Conservation (phyloP, 2,329 filamentous ascomycete genomes). For the Ophiostoma sp. region DNA sequence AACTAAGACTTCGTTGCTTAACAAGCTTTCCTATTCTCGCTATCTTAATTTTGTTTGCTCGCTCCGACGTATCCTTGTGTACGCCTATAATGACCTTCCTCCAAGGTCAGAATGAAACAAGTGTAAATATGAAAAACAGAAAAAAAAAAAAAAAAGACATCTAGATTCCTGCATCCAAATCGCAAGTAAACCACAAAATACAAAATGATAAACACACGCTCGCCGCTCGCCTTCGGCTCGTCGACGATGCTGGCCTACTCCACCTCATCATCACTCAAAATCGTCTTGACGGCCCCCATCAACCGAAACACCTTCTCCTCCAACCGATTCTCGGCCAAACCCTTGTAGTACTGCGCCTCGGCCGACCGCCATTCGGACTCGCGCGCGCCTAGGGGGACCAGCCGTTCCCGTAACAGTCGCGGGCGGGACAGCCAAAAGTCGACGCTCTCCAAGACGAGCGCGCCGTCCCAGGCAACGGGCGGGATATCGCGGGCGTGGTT, state of each 20-base stretch:
- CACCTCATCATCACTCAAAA: conserved; percentile 51
- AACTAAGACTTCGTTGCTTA: background rate
- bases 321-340: conserved; percentile 60
- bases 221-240: no score
- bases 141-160: background rate
- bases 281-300: conserved; percentile 60
- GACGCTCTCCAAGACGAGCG: conserved; percentile 73
- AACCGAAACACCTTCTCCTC: conserved; percentile 75
- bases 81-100: background rate
- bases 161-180: conserved; percentile 9
- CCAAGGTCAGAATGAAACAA: background rate
- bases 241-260: background rate
- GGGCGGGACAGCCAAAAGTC: conserved; percentile 76
- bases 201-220: background rate
- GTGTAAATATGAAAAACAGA: background rate
- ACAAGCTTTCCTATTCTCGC: background rate
- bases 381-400: conserved; percentile 70
- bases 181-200: background rate
- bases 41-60: background rate
- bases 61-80: background rate
- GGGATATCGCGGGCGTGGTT: conserved; percentile 72
- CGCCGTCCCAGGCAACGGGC: conserved; percentile 72
- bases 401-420: conserved; percentile 67
- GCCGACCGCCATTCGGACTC: conserved; percentile 64
- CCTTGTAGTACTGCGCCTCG: conserved; percentile 39